phyloP scores from a whole-genome alignment of 352 stramenopile species.

The Pythium insidiosum region DNA sequence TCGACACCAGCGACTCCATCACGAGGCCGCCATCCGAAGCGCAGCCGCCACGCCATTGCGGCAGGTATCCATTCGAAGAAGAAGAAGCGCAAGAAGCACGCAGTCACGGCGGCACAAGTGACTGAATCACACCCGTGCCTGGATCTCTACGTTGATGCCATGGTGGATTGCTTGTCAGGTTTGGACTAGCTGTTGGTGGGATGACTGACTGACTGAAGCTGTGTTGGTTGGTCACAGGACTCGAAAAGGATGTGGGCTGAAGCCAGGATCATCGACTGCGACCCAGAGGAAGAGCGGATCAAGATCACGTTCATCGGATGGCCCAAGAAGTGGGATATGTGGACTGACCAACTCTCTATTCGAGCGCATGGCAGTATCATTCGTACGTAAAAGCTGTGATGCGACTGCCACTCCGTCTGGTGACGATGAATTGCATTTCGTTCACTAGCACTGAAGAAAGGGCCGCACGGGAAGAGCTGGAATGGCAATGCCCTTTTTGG shows the following conservation, averaged over 20 bases:
- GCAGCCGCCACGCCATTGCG: slow-evolving; percentile 19
- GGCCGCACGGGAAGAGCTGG: slow-evolving; percentile 29
- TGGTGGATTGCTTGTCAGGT: slow-evolving; percentile 16
- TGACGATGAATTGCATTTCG: background rate
- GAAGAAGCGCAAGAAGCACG: slow-evolving; percentile 17
- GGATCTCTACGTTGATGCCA: slow-evolving; percentile 56
- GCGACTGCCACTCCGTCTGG: background rate
- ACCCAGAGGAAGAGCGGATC: slow-evolving; percentile 47
- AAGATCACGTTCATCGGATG: slow-evolving; percentile 70
- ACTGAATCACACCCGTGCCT: slow-evolving; percentile 24
- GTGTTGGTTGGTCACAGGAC: slow-evolving; percentile 20
- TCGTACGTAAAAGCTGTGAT: background rate
- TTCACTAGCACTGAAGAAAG: slow-evolving; percentile 18
- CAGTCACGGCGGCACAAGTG: background rate
- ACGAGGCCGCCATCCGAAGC: no score
- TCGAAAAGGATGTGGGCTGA: slow-evolving; percentile 66
- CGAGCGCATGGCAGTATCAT: slow-evolving; percentile 33
- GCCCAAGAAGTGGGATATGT: slow-evolving; percentile 56
- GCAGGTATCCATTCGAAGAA: slow-evolving; percentile 10
- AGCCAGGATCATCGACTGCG: slow-evolving; percentile 60
- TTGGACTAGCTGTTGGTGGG: background rate
- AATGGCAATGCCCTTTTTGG: no score
- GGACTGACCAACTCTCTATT: slow-evolving; percentile 66
- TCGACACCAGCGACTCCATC: no score
- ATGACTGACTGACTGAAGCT: background rate